Conservation (phyloP, 2,329 filamentous ascomycete genomes). For the Fusarium sp. region DNA sequence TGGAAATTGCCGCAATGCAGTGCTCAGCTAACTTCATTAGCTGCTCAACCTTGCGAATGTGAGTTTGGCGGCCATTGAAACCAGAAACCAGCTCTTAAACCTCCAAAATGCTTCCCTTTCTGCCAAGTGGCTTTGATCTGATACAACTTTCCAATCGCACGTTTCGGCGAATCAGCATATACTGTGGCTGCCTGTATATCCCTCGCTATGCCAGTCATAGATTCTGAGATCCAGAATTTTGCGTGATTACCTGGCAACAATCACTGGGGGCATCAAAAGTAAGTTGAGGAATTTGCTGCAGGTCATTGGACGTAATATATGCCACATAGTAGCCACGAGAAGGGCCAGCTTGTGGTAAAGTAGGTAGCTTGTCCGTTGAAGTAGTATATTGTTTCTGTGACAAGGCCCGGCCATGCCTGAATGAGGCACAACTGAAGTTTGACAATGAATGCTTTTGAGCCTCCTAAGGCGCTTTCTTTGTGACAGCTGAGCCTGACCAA, state of each 20-base stretch:
- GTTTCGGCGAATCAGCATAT: not conserved
- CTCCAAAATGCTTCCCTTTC: not conserved
- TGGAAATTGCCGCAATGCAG: not conserved
- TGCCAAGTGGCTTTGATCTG: not conserved
- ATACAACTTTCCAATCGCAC: constrained; percentile 6
- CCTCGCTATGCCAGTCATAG: constrained; percentile 1
- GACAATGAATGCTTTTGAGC: not conserved
- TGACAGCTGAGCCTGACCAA: not conserved
- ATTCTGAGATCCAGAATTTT: not conserved
- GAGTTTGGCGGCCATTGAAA: not conserved
- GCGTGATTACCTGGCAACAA: not conserved
- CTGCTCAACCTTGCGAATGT: not conserved
- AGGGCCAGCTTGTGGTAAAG: not conserved
- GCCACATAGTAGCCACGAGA: not conserved
- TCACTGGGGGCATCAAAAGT: not conserved
- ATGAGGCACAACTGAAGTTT: not conserved
- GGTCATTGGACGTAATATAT: not conserved
- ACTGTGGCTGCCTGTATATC: not conserved
- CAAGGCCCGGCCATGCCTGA: not conserved
- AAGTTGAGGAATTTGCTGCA: not conserved
- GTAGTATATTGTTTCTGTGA: not conserved
- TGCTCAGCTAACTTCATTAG: no score
- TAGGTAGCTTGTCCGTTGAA: not conserved
- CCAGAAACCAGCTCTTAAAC: not conserved
- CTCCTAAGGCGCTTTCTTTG: not conserved